Evolutionary conservation across 768 basidiomycete genomes (phyloP).

Genomic region (Mycena maculata): DNA sequence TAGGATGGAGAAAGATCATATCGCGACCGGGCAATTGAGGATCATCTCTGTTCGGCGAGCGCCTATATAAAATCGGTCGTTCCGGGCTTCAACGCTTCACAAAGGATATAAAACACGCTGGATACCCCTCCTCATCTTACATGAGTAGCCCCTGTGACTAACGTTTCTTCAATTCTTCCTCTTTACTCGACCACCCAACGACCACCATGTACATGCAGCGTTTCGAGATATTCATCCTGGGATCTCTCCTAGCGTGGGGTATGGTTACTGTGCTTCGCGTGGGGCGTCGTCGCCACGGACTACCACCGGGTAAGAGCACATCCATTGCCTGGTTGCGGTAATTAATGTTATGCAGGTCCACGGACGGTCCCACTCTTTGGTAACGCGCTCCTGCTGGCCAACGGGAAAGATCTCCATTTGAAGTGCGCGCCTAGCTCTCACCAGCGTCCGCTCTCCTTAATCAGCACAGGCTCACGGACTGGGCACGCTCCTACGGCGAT

Average conservation of each 20-base stretch:
- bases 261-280: neutral
- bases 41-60: too few relatives aligned
- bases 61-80: too few relatives aligned
- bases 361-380: constrained; percentile 3
- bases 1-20: too few relatives aligned
- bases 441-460: neutral
- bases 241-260: neutral
- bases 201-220: neutral
- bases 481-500: constrained; percentile 5
- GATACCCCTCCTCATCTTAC: too few relatives aligned
- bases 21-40: too few relatives aligned
- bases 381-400: neutral
- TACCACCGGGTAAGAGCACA: neutral
- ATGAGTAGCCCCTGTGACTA: too few relatives aligned
- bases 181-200: too few relatives aligned
- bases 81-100: too few relatives aligned
- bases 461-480: neutral
- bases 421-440: neutral
- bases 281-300: neutral
- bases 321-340: neutral
- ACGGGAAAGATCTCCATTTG: neutral
- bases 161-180: too few relatives aligned
- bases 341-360: neutral
- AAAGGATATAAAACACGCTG: too few relatives aligned
- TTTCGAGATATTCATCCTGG: neutral